Evolutionary conservation across 768 basidiomycete genomes (phyloP).

Genomic region (Clitopilus passeckerianus): DNA sequence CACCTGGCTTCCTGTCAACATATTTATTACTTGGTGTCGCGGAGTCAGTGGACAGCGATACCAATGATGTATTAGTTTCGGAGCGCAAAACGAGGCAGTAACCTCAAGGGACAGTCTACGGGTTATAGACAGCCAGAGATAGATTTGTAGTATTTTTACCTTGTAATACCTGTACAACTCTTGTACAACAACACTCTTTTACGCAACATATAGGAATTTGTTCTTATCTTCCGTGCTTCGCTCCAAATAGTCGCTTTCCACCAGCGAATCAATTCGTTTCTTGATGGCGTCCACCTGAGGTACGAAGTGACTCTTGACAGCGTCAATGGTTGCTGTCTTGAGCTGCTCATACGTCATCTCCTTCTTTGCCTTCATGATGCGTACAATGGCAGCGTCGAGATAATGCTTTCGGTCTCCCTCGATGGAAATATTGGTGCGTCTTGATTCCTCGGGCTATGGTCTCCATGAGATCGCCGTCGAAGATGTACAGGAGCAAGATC

Average conservation of each 20-base stretch:
- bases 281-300: conserved; percentile 86
- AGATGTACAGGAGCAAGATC: background rate
- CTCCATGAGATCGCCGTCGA: background rate
- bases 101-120: no score
- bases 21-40: no score
- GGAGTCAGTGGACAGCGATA: no score
- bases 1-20: no score
- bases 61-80: no score
- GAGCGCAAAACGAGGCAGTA: no score
- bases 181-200: background rate
- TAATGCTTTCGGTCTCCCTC: conserved; percentile 83
- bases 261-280: conserved; percentile 72
- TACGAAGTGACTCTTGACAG: conserved; percentile 83
- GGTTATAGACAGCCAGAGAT: no score
- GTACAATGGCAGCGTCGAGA: conserved; percentile 93
- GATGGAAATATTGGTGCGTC: conserved; percentile 76
- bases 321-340: conserved; percentile 78
- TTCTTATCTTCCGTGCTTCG: conserved; percentile 70
- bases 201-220: conserved; percentile 74
- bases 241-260: conserved; percentile 84
- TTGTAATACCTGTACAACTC: no score
- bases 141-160: no score
- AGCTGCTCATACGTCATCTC: conserved; percentile 76
- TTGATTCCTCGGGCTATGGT: conserved; percentile 76
- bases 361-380: conserved; percentile 93